A percentile compares a stretch with the other conserved stretches of the same genome.
phyloP scores from a whole-genome alignment of 2,329 filamentous ascomycete species.

The Colletotrichum neosansevieriae region DNA sequence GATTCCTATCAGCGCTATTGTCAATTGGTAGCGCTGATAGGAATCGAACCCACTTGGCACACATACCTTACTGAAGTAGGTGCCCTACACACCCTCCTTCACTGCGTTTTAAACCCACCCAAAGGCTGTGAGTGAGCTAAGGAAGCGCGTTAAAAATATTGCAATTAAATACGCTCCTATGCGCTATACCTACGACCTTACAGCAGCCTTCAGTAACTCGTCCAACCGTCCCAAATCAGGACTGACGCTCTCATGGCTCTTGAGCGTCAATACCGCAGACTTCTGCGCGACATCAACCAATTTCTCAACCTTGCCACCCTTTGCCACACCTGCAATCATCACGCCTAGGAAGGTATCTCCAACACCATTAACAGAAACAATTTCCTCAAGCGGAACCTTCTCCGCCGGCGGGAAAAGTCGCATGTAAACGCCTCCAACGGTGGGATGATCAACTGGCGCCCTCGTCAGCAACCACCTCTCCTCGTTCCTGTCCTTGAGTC shows the following conservation, averaged over 20 bases:
- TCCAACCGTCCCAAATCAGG: slow-evolving; percentile 63
- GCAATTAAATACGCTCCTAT: too few relatives aligned
- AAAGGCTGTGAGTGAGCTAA: too few relatives aligned
- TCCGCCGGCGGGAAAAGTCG: slow-evolving; percentile 75
- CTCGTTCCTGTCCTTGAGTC: slow-evolving; percentile 71
- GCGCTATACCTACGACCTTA: not conserved
- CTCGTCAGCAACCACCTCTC: slow-evolving; percentile 80
- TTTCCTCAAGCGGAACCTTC: slow-evolving; percentile 67
- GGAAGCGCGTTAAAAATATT: too few relatives aligned
- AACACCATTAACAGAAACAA: slow-evolving; percentile 93
- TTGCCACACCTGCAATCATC: slow-evolving; percentile 81
- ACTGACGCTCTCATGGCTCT: slow-evolving; percentile 80
- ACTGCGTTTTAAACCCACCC: too few relatives aligned
- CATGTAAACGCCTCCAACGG: slow-evolving; percentile 86
- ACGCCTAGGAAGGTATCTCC: slow-evolving; percentile 94
- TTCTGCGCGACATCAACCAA: slow-evolving; percentile 84
- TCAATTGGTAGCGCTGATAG: too few relatives aligned
- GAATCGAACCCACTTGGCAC: too few relatives aligned
- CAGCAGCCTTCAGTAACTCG: slow-evolving; percentile 49
- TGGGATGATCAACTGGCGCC: slow-evolving; percentile 62
- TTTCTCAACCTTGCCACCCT: slow-evolving; percentile 66
- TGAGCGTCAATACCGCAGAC: slow-evolving; percentile 83
- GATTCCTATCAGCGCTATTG: too few relatives aligned
- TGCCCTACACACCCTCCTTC: too few relatives aligned
- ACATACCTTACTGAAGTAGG: too few relatives aligned